Base-by-base conservation (phyloP, 2,329 filamentous ascomycete genomes). In the Leptographium wingfieldii region DNA sequence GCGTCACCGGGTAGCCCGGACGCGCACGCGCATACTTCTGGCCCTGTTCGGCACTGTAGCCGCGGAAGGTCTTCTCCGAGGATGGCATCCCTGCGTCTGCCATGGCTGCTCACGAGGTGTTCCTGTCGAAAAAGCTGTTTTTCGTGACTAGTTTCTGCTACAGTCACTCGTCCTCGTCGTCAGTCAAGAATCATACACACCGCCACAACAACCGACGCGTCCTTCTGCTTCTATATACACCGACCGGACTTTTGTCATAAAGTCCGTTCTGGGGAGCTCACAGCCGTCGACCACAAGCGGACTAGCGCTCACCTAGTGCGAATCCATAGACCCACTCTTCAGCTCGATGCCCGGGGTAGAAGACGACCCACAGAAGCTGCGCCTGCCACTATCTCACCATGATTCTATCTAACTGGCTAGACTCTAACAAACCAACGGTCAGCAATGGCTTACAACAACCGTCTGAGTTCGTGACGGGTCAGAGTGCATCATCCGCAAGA, bases 11-110 rank as follows among this genome's bases (percentile, higher is more conserved):
- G 66, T 83, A 83, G 55, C 70, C 66, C 1, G 60, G 67, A 3
- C 79, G 75, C 56, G 64, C 59, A 22, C 70, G 61, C 22, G 77
- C 74, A 63, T 82, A 82, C 4, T 65, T 63, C 3, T 71, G 63
- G 31, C 74, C 77, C 62, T 80, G 73, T 3, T 73, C 67, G 12
- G 71, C 62, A 49, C 67, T 75, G 69, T 75, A 81, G 35, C 70
- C 66, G 33, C 72, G 70, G 68, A 81, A 81, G 0, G 76, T 80
- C 31, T 68, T 66, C 59, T 77, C 75, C 22, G 62, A 14, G 19
- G 19, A 6, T 7, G 7, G 25, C 27, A 10, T 5, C 1, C 19
- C 31, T 35, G 31, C 9, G 31, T 55, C 49, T 12, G 14, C 49
- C 49, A 52, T 52, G 49, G 25, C 25, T 51, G 22, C 12, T 25